These are phyloP conservation scores for Dioscorea cayenensis DNA, from an alignment of 116 monocot genomes.

Conservation along the genomic window DNA sequence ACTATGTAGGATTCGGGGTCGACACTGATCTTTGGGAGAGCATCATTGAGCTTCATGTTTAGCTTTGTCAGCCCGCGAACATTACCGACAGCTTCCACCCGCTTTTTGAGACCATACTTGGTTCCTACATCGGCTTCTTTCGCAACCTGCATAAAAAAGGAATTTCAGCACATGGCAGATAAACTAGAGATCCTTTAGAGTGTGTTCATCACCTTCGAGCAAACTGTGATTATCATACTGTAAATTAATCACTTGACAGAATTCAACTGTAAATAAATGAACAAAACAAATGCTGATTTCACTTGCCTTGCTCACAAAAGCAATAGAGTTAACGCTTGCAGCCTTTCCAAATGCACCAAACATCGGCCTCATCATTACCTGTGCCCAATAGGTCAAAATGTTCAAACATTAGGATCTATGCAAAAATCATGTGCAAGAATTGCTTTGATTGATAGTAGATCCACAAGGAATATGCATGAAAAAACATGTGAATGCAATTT, in stretches of 20 bases:
- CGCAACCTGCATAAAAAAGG: slow-evolving; percentile 43
- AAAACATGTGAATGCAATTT: too few relatives aligned
- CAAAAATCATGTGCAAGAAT: not conserved
- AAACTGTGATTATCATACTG: too few relatives aligned
- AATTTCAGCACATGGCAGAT: too few relatives aligned
- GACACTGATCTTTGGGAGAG: slow-evolving; percentile 71
- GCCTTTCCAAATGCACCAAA: slow-evolving; percentile 97
- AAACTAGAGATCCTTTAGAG: too few relatives aligned
- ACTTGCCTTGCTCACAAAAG: slow-evolving; percentile 95
- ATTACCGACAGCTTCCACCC: slow-evolving; percentile 76
- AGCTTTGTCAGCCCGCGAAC: slow-evolving; percentile 72
- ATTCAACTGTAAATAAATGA: not conserved
- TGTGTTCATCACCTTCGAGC: too few relatives aligned
- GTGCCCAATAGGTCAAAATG: not conserved
- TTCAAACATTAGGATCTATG: not conserved
- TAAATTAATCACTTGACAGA: too few relatives aligned
- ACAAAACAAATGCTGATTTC: not conserved
- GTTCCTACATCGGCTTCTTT: slow-evolving; percentile 46
- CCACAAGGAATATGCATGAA: too few relatives aligned
- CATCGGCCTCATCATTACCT: slow-evolving; percentile 98
- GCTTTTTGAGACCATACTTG: slow-evolving; percentile 66
- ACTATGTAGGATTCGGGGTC: slow-evolving; percentile 83
- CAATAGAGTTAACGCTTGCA: slow-evolving; percentile 80
- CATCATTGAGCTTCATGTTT: slow-evolving; percentile 91
- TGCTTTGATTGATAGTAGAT: too few relatives aligned